phyloP scores from a whole-genome alignment of 371 early-diverging fungal genomes.

The Apophysomyces trapeziformis region DNA sequence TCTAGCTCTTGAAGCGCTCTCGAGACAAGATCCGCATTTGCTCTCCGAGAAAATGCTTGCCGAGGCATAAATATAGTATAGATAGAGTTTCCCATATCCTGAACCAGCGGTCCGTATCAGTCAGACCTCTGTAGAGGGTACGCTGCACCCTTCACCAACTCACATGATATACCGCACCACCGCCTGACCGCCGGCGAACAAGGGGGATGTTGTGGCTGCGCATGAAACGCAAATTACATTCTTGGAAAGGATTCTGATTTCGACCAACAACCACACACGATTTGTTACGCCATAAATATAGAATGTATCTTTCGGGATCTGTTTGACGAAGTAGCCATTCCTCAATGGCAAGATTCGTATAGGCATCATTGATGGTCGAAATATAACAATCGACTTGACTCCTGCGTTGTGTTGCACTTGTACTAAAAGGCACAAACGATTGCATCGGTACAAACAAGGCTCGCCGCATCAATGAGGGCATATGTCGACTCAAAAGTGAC shows the following conservation, averaged over 20 bases:
- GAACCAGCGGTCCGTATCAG: not conserved
- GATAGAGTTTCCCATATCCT: conserved; percentile 95
- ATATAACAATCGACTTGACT: conserved; percentile 55
- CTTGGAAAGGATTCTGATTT: conserved; percentile 97
- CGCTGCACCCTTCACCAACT: conserved; percentile 12
- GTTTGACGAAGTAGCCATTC: conserved; percentile 83
- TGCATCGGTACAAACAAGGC: not conserved
- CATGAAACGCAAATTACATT: conserved; percentile 82
- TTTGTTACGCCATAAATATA: conserved; percentile 89
- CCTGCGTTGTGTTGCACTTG: not conserved
- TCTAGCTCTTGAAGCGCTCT: conserved; percentile 78
- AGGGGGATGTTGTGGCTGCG: conserved; percentile 71
- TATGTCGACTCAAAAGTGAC: not conserved
- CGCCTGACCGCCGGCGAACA: conserved; percentile 91
- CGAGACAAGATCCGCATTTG: conserved; percentile 81
- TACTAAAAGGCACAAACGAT: conserved; percentile 6
- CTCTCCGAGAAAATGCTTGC: conserved; percentile 74
- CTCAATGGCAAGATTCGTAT: conserved; percentile 90
- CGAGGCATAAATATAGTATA: conserved; percentile 96
- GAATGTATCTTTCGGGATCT: conserved; percentile 66
- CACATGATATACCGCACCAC: conserved; percentile 97
- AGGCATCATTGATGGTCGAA: conserved; percentile 80
- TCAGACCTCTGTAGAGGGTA: not conserved
- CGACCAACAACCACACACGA: conserved; percentile 93
- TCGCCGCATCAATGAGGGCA: conserved; percentile 1